Evolutionary conservation across 73 alveolate genomes (phyloP).

Genomic region (Paramecium primaurelia): DNA sequence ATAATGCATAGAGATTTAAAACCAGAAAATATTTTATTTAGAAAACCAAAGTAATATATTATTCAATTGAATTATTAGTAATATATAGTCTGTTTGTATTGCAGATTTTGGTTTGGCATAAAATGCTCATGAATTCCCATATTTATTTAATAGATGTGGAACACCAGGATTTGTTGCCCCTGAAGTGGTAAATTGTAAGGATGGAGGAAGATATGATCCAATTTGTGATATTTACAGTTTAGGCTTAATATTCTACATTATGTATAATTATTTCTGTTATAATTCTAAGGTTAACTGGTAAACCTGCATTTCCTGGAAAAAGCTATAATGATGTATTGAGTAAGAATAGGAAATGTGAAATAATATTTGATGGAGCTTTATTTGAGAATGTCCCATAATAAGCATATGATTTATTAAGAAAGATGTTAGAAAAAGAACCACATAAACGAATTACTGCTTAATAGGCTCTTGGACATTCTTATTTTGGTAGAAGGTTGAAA

Average conservation of each 20-base stretch:
- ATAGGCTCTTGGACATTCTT: conserved; percentile 73
- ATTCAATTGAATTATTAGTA: neutral
- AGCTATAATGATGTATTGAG: conserved; percentile 73
- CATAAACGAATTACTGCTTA: conserved; percentile 76
- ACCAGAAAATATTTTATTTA: conserved; percentile 92
- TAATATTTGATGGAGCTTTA: conserved; percentile 45
- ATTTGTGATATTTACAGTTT: conserved; percentile 52
- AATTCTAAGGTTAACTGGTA: conserved; percentile 67
- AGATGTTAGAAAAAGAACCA: conserved; percentile 80
- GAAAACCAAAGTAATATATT: conserved; percentile 21
- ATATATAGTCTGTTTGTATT: conserved; percentile 58
- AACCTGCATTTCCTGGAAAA: conserved; percentile 83
- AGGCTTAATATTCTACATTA: conserved; percentile 57
- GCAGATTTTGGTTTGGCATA: conserved; percentile 69
- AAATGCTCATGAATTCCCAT: conserved; percentile 21
- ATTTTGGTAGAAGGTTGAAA: conserved; percentile 36
- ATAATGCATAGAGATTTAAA: conserved; percentile 97
- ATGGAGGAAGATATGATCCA: conserved; percentile 61
- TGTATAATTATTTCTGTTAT: neutral
- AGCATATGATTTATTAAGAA: conserved; percentile 66
- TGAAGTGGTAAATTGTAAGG: conserved; percentile 58
- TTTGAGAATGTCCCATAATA: conserved; percentile 24
- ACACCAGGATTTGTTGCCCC: conserved; percentile 68
- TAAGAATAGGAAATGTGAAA: conserved; percentile 72
- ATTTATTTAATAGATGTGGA: conserved; percentile 53